A percentile compares a stretch with the other conserved stretches of the same genome.
phyloP scores from a whole-genome alignment of 257 asterid genomes.

The Rhazya stricta region DNA sequence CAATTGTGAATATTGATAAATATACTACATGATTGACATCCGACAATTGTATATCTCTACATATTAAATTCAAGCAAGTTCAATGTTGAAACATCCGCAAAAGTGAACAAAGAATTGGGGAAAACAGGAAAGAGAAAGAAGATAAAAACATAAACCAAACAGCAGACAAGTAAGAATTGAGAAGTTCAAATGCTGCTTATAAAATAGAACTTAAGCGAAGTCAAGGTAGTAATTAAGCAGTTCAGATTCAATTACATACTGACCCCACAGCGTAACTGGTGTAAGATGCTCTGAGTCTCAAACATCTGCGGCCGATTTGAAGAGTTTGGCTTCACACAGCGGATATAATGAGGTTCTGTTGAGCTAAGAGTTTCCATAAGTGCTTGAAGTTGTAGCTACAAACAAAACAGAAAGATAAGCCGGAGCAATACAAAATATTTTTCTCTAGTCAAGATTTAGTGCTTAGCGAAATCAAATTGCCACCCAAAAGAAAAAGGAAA shows the following conservation, averaged over 20 bases:
- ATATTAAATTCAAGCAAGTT: not conserved
- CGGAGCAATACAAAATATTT: not conserved
- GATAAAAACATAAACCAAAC: not conserved
- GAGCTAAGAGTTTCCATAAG: slow-evolving; percentile 97
- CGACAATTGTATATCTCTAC: not conserved
- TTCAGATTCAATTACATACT: slow-evolving; percentile 25
- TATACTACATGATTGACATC: not conserved
- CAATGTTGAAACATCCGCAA: too few relatives aligned
- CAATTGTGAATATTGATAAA: too few relatives aligned
- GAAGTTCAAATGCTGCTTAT: not conserved
- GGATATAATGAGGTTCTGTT: slow-evolving; percentile 94
- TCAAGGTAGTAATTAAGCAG: slow-evolving; percentile 2
- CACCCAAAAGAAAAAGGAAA: not conserved
- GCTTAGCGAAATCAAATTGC: not conserved
- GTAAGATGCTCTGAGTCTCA: slow-evolving; percentile 85
- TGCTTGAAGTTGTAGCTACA: slow-evolving; percentile 98
- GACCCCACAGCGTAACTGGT: slow-evolving; percentile 99
- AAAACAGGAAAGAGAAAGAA: not conserved
- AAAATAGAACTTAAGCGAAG: not conserved
- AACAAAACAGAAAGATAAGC: slow-evolving; percentile 24
- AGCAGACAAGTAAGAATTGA: not conserved
- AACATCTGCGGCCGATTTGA: slow-evolving; percentile 80
- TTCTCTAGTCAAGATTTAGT: not conserved
- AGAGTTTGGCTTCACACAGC: slow-evolving; percentile 98
- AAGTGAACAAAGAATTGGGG: not conserved